Evolutionary conservation across 1,284 basidiomycete species (phyloP).

Genomic region (Sporisorium scitamineum): DNA sequence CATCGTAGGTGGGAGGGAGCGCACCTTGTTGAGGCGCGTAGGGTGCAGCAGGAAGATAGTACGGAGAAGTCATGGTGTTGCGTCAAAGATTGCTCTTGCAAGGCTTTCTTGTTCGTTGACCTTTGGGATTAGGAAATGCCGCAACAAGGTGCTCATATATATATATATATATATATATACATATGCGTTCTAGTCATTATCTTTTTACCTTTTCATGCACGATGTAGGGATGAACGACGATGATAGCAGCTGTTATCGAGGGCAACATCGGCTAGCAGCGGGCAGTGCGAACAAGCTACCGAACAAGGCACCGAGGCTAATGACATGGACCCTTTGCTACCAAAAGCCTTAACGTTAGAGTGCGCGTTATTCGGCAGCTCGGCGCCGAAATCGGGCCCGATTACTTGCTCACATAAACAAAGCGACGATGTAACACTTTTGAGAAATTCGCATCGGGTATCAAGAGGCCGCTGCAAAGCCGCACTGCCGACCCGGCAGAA

Average conservation of each 20-base stretch:
- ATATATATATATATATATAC: background rate
- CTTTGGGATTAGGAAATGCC: background rate
- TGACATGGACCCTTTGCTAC: background rate
- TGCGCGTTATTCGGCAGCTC: slow-evolving; percentile 4
- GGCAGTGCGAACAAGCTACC: slow-evolving; percentile 9
- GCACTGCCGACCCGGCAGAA: background rate
- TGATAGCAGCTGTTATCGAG: background rate
- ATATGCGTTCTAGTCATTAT: background rate
- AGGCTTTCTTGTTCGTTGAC: background rate
- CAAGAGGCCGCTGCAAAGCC: background rate
- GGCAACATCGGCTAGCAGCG: background rate
- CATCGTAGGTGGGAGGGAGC: slow-evolving; percentile 20
- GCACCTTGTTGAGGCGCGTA: background rate
- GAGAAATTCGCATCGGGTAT: background rate
- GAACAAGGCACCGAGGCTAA: slow-evolving; percentile 10
- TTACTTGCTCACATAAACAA: background rate
- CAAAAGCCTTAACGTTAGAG: background rate
- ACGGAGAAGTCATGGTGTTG: background rate
- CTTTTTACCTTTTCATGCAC: background rate
- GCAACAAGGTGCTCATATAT: background rate
- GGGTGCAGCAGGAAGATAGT: background rate
- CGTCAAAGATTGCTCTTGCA: background rate
- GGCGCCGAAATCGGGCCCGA: slow-evolving; percentile 19
- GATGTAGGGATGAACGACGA: background rate
- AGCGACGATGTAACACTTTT: background rate